Percentiles rank a stretch among this genome's conserved stretches.
Conservation (phyloP, 805 yeast genomes). For the Starmera amethionina region DNA sequence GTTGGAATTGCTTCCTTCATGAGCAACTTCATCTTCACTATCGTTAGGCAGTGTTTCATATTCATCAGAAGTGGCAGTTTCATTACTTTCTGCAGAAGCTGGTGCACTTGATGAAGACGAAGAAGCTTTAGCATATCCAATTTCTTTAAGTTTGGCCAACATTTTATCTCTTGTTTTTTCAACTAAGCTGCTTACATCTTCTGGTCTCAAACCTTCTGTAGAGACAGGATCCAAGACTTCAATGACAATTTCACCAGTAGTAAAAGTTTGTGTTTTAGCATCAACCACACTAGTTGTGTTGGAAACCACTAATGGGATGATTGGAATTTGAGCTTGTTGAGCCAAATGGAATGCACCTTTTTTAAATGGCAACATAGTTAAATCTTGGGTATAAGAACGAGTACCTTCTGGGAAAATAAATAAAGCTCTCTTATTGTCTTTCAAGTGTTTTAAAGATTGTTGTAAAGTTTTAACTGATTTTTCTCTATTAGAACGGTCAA, state of each 20-base stretch:
- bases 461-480: slow-evolving; percentile 71
- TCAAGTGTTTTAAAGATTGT: slow-evolving; percentile 54
- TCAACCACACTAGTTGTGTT: slow-evolving; percentile 73
- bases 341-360: slow-evolving; percentile 99
- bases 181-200: slow-evolving; percentile 56
- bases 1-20: slow-evolving; percentile 1
- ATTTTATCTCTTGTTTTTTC: slow-evolving; percentile 48
- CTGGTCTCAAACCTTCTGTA: slow-evolving; percentile 60
- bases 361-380: slow-evolving; percentile 78
- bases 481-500: slow-evolving; percentile 71
- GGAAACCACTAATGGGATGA: slow-evolving; percentile 80
- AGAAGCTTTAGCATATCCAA: slow-evolving; percentile 25
- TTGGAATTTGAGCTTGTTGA: slow-evolving; percentile 80
- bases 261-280: slow-evolving; percentile 52
- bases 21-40: slow-evolving; percentile 5
- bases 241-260: slow-evolving; percentile 65
- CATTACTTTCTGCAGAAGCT: not conserved
- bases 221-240: slow-evolving; percentile 75
- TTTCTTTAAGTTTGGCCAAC: slow-evolving; percentile 28
- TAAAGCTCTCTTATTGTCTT: slow-evolving; percentile 56
- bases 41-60: slow-evolving; percentile 15
- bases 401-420: slow-evolving; percentile 98
- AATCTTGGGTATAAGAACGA: slow-evolving; percentile 63
- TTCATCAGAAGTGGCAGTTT: slow-evolving; percentile 3
- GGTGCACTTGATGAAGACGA: not conserved